Base-by-base conservation (phyloP, 345 rosid genomes). In the Viola odorata region DNA sequence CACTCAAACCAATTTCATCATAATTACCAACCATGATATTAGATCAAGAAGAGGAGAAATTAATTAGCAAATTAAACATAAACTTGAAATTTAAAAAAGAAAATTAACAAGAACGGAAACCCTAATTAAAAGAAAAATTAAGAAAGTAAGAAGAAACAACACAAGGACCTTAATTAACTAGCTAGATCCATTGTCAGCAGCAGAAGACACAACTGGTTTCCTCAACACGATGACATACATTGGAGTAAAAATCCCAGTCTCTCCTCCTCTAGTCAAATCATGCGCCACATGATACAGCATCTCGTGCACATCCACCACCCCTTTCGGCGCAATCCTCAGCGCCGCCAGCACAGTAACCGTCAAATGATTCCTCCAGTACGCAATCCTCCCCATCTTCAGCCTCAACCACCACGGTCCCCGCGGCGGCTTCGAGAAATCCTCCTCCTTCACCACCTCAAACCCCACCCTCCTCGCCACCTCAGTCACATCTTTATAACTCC, bases 141-240 rank as follows among this genome's bases (percentile, higher is more conserved):
- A 70, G 36, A 63, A 13, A 16, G 39, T 65, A 50, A n/a, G 40
- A 6, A 54, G 65, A 63, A 52, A 54, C 14, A 11, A n/a, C 8
- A n/a, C 41, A 40, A 6, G 47, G 42, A 64, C 54, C 58, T 49
- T 12, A 53, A 51, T 60, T 38, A 10, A 56, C 61, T 11, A 51
- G 14, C 40, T n/a, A n/a, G 11, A 62, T 17, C n/a, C n/a, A 41
- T 3, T 32, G 41, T 17, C 44, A 12, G 14, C 10, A 37, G 12
- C 42, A 37, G 62, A 61, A 12, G 65, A 10, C 3, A 9, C 60
- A 70, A 68, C 82, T 10, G 96, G 98, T 63, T 92, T 92, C 68
- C 87, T 82, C 79, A 89, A 84, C 73, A 92, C 96, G 50, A 89
- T 72, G 96, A 92, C 89, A 71, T 92, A 89, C 98, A 92, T 92